Percentiles rank a stretch among this genome's conserved stretches.
Evolutionary conservation across 1,284 basidiomycete genomes (phyloP).

Genomic region (Rhizopogon hawkerae): DNA sequence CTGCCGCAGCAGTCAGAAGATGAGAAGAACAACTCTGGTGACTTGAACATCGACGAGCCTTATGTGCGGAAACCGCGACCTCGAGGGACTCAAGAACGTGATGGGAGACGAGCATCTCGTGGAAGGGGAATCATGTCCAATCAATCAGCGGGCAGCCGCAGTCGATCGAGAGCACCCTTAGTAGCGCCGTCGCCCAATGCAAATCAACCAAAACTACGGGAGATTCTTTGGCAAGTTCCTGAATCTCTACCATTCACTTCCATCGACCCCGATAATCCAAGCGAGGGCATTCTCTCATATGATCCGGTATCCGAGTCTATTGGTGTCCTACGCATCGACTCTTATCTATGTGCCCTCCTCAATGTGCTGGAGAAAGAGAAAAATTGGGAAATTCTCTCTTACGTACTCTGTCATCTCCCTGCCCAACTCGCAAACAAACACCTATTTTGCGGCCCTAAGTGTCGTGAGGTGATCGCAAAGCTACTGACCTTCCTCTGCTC

Average conservation of each 20-base stretch:
- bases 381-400: slow-evolving; percentile 94
- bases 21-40: slow-evolving; percentile 19
- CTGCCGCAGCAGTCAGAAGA: slow-evolving; percentile 13
- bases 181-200: slow-evolving; percentile 24
- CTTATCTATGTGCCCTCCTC: slow-evolving; percentile 65
- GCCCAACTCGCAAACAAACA: slow-evolving; percentile 93
- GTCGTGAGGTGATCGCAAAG: slow-evolving; percentile 54
- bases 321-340: slow-evolving; percentile 69
- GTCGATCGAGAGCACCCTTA: slow-evolving; percentile 54
- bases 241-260: slow-evolving; percentile 66
- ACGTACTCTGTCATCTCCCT: slow-evolving; percentile 86
- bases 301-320: slow-evolving; percentile 47
- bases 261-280: slow-evolving; percentile 57
- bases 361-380: slow-evolving; percentile 67
- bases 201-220: slow-evolving; percentile 30
- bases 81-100: slow-evolving; percentile 43
- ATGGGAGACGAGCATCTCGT: slow-evolving; percentile 48
- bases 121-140: slow-evolving; percentile 44
- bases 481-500: slow-evolving; percentile 68
- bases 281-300: slow-evolving; percentile 70
- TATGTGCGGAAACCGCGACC: slow-evolving; percentile 43
- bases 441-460: slow-evolving; percentile 86
- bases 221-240: slow-evolving; percentile 68
- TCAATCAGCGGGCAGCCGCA: slow-evolving; percentile 51
- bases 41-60: slow-evolving; percentile 27